These are phyloP conservation scores for Pseudevernia furfuracea DNA, from an alignment of 495 filamentous ascomycete species.

Conservation along the genomic window DNA sequence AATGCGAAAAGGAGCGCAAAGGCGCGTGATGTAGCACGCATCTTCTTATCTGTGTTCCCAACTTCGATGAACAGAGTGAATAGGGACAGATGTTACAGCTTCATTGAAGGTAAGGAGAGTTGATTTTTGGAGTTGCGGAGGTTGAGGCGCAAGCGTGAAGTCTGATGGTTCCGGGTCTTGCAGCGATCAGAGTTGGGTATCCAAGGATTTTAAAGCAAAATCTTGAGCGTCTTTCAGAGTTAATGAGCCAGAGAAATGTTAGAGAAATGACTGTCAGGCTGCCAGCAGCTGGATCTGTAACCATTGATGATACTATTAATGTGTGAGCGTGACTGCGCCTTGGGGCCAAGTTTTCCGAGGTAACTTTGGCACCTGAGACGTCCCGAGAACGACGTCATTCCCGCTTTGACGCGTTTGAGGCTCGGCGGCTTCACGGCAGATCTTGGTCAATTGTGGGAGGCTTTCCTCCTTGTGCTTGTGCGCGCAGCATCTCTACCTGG, in stretches of 20 bases:
- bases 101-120: neutral
- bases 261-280: neutral
- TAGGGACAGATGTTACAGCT: neutral
- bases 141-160: neutral
- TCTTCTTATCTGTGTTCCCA: neutral
- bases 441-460: neutral
- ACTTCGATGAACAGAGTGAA: neutral
- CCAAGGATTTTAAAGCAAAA: no score
- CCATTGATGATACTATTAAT: neutral
- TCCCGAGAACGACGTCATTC: no score
- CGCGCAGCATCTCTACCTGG: no score
- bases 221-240: no score
- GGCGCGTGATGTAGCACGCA: neutral
- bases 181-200: no score
- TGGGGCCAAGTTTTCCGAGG: neutral
- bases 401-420: neutral
- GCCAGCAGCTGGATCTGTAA: neutral
- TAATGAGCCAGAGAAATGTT: neutral
- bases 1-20: constrained; percentile 1
- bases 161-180: neutral
- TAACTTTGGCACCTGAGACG: neutral
- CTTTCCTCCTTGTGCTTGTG: no score
- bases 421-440: neutral
- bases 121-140: neutral
- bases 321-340: neutral